Conservation (phyloP, 2,329 filamentous ascomycete species). For the Didymosphaeria variabile region DNA sequence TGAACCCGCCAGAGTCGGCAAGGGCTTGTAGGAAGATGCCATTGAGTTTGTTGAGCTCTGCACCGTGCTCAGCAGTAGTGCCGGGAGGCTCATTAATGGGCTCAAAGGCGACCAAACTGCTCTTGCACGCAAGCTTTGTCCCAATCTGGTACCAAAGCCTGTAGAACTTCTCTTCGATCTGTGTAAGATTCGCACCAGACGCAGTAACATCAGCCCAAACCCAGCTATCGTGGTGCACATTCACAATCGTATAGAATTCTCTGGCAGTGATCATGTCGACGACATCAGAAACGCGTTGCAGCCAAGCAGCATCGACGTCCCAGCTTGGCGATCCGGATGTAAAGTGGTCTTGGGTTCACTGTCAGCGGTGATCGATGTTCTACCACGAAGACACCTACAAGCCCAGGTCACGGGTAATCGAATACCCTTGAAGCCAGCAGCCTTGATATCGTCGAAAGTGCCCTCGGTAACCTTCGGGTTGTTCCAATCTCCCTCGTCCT, state of each 20-base stretch:
- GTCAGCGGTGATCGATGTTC: not conserved
- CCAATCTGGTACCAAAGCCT: constrained; percentile 67
- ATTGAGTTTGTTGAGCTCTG: constrained; percentile 65
- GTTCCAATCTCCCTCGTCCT: constrained; percentile 67
- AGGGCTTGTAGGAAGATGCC: constrained; percentile 65
- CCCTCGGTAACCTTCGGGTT: constrained; percentile 60
- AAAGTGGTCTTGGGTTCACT: constrained; percentile 57
- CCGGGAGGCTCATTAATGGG: constrained; percentile 66
- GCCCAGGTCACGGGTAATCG: constrained; percentile 68
- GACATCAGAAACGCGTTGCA: constrained; percentile 66
- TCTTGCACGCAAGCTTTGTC: constrained; percentile 63
- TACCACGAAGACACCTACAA: constrained; percentile 18
- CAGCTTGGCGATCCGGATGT: constrained; percentile 60
- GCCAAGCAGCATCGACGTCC: constrained; percentile 64
- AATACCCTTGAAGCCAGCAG: constrained; percentile 65
- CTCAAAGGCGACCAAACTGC: constrained; percentile 64
- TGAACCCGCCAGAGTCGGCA: constrained; percentile 64
- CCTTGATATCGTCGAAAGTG: constrained; percentile 63
- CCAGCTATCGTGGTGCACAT: constrained; percentile 69
- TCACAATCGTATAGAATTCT: constrained; percentile 63
- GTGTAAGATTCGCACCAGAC: constrained; percentile 57
- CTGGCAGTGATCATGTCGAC: constrained; percentile 63
- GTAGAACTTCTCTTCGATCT: constrained; percentile 66
- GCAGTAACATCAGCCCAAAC: constrained; percentile 65
- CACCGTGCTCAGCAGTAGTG: constrained; percentile 60